These are phyloP conservation scores for Talaromyces sp. DNA, from an alignment of 2,329 filamentous ascomycete genomes.

Conservation along the genomic window DNA sequence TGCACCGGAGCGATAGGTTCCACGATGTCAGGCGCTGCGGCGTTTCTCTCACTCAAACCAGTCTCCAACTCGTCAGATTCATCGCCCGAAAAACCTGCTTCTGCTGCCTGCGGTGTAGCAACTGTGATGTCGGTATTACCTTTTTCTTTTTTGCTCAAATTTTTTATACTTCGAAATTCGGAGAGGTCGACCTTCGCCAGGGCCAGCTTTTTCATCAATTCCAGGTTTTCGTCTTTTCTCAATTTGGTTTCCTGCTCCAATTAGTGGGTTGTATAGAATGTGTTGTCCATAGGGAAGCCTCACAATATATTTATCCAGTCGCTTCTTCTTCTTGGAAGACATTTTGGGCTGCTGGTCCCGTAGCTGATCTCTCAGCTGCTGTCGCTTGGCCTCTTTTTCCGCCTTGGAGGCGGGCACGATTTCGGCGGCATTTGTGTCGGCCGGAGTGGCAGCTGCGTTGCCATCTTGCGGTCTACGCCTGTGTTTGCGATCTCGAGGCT, in stretches of 20 bases:
- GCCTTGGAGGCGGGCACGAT: conserved; percentile 44
- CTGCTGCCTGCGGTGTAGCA: conserved; percentile 54
- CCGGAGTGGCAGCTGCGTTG: conserved; percentile 16
- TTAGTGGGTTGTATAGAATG: background rate
- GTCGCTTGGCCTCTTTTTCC: conserved; percentile 51
- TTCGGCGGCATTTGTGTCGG: conserved; percentile 46
- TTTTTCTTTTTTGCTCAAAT: conserved; percentile 57
- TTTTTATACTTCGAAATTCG: conserved; percentile 71
- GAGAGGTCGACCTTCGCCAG: conserved; percentile 76
- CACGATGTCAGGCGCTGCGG: conserved; percentile 29
- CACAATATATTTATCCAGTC: conserved; percentile 65
- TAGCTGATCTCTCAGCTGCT: conserved; percentile 51
- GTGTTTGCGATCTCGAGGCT: conserved; percentile 57
- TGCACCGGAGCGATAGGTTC: conserved; percentile 48
- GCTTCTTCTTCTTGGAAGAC: conserved; percentile 62
- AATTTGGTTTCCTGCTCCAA: conserved; percentile 71
- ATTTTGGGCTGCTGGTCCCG: conserved; percentile 52
- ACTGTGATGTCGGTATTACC: conserved; percentile 24
- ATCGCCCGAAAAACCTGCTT: conserved; percentile 30
- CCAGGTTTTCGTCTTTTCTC: conserved; percentile 86
- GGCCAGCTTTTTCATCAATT: conserved; percentile 77
- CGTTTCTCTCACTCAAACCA: conserved; percentile 14
- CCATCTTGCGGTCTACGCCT: conserved; percentile 37
- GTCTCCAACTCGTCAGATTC: conserved; percentile 26
- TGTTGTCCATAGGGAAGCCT: conserved; percentile 16